Base-by-base conservation (phyloP, 1,284 basidiomycete species). In the Melampsora allii-populina region DNA sequence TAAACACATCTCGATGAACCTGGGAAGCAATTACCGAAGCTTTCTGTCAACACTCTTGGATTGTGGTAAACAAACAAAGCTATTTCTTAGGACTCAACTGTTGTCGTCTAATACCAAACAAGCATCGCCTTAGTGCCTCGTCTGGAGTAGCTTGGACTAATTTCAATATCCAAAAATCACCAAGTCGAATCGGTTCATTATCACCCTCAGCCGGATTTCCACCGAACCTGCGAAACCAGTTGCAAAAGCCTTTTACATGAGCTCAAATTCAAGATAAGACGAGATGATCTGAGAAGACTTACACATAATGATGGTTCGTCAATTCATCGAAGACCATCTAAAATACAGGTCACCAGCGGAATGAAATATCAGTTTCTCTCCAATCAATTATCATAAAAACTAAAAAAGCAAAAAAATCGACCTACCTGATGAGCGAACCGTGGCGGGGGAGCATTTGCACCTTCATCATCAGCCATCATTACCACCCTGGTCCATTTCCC, bases 1-100 rank as follows among this genome's bases (percentile, higher is more conserved):
- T 79, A 87, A 86, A 79, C 89, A 90, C 85, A 91, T 87, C 79
- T 91, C 90, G 27, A 87, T 86, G 82, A 91, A 91, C 77, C 90
- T 91, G 76, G 5, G 7, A 21, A 36, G 31, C 65, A 53, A 27
- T 39, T 19, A 31, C 4, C 4, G 12, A 42, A 17, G 39, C 14
- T 42, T 5, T 42, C 14, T 14, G 12, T 65, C n/a, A n/a, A 68
- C 14, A 19, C 9, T 61, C 58, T 56, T 46, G 31, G 42, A 19
- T n/a, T 27, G 29, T 10, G 48, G 48, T 50, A 45, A 29, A 17
- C 31, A 27, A 10, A 81, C 86, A 72, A 77, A 89, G 1, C 89
- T 88, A 87, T 77, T 84, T 39, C 76, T 89, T 89, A 89, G 85
- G 73, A 85, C 80, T 58, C 91, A 81, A 64, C 82, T 84, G 87